Base-by-base conservation (phyloP, 306 rosid genomes). In the Quercus agrifolia region DNA sequence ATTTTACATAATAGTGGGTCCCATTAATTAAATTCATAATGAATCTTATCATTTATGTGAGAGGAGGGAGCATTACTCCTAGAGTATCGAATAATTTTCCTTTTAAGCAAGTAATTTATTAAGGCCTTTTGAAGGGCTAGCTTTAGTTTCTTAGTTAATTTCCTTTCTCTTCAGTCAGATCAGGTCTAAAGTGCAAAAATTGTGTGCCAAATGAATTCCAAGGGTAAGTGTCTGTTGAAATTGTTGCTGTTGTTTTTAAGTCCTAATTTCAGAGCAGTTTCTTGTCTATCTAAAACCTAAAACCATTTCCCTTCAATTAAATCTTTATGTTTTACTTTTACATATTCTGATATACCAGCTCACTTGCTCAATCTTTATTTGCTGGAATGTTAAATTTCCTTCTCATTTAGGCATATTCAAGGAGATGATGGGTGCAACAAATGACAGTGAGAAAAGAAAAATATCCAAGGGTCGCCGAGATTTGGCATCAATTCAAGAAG, bases 401-500 rank as follows among this genome's bases (percentile, higher is more conserved):
- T 55, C 56, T 56, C 19, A 74, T 57, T 44, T 72, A 78, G 87
- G 73, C 64, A 67, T 61, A 78, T 35, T 67, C 75, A 78, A 27
- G 72, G 86, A 63, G 79, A 89, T 87, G 97, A 87, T 79, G 74
- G 74, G 63, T 25, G 52, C 70, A 57, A 83, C 81, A 19, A 84
- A 56, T 46, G 86, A 80, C 63, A 72, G 85, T 79, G 95, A 81
- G 56, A 82, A 75, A 57, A 82, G 74, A 17, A 56, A 77, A 74
- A 75, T 81, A 49, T 55, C 84, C 21, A 71, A 81, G 25, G 88
- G 79, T 55, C 86, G 31, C 44, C 64, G 12, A 54, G 54, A 87
- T 63, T 79, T 85, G 77, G 58, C 75, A 85, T 51, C 81, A 76
- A 25, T 55, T 62, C 75, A 80, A 61, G 83, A 91, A 85, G 90